Evolutionary conservation across 345 rosid genomes (phyloP), one percentile per base, ranked within the genome.

Genomic region (Pistacia integerrima): DNA sequence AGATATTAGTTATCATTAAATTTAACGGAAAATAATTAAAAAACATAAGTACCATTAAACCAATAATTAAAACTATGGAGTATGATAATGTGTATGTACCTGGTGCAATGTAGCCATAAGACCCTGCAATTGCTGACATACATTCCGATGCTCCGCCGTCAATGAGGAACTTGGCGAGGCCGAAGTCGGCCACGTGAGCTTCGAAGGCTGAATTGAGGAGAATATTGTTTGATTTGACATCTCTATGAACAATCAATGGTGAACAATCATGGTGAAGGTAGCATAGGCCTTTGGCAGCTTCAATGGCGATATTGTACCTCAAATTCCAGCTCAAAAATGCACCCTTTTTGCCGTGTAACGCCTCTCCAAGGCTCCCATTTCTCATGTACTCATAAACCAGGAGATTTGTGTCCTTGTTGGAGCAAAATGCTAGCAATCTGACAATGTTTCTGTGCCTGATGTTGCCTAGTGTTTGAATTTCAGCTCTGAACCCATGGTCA

Each of bases 71-170:
- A 7, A 41, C 8, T 12, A 46, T 22, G 20, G 16, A 3, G 18
- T 20, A 2, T 3, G 11, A 57, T 1, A 16, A 5, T 54, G 41
- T 55, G 38, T 41, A 74, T 81, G 5, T 84, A 91, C 93, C 92
- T 22, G 96, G 96, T 65, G 96, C 92, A 63, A 91, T 91, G 81
- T 91, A 89, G 80, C 96, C 96, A 63, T 91, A 91, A 72, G 92
- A 88, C 2, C 96, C 92, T 0, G 96, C 93, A 28, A 91, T 86
- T 8, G 89, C 93, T 0, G 96, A 91, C 96, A 91, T 91, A 75
- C 93, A 89, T 80, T 89, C 87, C 8, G 93, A 86, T 8, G 84
- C 82, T 6, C 89, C 93, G 0, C 87, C 80, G 22, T 88, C 89
- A 11, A 69, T 69, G 69, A 91, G 58, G 87, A 91, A 91, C 73